These are phyloP conservation scores for Auxenochlorella pyrenoidosa DNA, from an alignment of 139 green algal genomes.

Conservation along the genomic window DNA sequence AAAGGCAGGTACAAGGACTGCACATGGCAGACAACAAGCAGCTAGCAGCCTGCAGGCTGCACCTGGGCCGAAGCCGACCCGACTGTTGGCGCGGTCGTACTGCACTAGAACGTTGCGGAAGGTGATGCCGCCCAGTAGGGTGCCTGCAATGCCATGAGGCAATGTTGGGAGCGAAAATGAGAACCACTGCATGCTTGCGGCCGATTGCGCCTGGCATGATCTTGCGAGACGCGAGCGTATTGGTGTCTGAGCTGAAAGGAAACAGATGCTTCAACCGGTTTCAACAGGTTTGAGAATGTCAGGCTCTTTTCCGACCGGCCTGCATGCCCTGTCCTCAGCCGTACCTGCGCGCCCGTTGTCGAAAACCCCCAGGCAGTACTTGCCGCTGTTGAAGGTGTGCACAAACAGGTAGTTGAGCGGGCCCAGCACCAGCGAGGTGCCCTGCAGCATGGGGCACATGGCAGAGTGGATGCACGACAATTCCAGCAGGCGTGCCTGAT, in stretches of 20 bases:
- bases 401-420: slow-evolving; percentile 93
- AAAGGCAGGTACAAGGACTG: not conserved
- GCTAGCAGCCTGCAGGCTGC: not conserved
- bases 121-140: slow-evolving; percentile 87
- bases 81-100: slow-evolving; percentile 65
- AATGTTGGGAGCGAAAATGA: not conserved
- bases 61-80: slow-evolving; percentile 65
- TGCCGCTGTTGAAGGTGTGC: slow-evolving; percentile 61
- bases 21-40: not conserved
- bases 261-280: no score
- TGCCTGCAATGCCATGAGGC: slow-evolving; percentile 52
- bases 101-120: slow-evolving; percentile 84
- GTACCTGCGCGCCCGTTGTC: slow-evolving; percentile 73
- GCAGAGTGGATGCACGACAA: not conserved
- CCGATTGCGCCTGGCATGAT: no score
- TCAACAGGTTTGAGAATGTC: no score
- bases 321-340: not conserved
- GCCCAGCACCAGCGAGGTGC: slow-evolving; percentile 54
- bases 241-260: no score
- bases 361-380: slow-evolving; percentile 94
- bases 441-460: not conserved
- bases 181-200: not conserved
- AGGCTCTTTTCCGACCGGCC: no score
- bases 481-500: not conserved
- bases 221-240: no score